phyloP scores from a whole-genome alignment of 257 asterid species.

The Solanum neorickii region DNA sequence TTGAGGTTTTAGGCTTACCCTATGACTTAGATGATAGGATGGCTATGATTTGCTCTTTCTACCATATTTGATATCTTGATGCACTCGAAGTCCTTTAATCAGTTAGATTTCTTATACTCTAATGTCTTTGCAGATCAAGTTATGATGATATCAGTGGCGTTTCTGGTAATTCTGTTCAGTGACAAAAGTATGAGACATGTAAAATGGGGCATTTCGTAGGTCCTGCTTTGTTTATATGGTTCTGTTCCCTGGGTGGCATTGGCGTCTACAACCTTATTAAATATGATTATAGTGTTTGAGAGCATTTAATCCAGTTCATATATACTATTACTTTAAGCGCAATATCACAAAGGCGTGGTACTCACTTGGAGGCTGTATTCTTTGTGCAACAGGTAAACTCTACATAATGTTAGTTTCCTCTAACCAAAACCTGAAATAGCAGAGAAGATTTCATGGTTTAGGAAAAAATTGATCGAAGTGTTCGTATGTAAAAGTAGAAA shows the following conservation, averaged over 20 bases:
- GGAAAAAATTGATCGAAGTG: too few species aligned
- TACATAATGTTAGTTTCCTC: too few species aligned
- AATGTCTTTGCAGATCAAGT: slow-evolving; percentile 65
- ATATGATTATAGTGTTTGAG: slow-evolving; percentile 60
- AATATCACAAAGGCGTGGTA: slow-evolving; percentile 82
- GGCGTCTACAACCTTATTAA: slow-evolving; percentile 89
- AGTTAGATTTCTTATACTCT: not conserved
- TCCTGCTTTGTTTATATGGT: slow-evolving; percentile 95
- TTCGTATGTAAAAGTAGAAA: too few species aligned
- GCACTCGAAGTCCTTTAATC: not conserved
- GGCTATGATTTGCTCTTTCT: not conserved
- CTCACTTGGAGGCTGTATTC: slow-evolving; percentile 93
- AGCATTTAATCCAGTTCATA: slow-evolving; percentile 85
- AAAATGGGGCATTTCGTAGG: slow-evolving; percentile 92
- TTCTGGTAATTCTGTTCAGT: slow-evolving; percentile 77
- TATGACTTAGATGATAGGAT: not conserved
- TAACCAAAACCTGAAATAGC: too few species aligned
- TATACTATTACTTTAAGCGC: slow-evolving; percentile 71
- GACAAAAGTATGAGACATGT: slow-evolving; percentile 90
- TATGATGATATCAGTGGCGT: slow-evolving; percentile 74
- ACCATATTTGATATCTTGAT: not conserved
- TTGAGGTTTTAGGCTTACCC: not conserved
- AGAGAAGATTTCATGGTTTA: too few species aligned
- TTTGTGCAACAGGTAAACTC: slow-evolving; percentile 79
- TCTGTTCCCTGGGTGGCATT: slow-evolving; percentile 84